Evolutionary conservation across 1,139 yeast genomes (phyloP).

Genomic region (Debaryomyces robertsiae): DNA sequence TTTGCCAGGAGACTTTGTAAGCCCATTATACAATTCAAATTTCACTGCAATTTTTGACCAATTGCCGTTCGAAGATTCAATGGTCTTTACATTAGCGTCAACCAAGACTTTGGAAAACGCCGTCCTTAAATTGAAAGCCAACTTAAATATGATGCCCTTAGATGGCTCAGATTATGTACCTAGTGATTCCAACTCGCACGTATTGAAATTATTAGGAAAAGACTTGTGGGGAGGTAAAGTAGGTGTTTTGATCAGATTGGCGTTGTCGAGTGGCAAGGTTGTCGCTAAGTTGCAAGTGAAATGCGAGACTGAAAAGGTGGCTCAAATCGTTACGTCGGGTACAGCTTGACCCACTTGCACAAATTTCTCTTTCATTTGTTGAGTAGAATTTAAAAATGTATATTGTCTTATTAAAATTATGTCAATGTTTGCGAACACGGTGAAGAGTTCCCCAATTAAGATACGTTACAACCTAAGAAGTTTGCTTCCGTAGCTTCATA

Average conservation of each 20-base stretch:
- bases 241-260: slow-evolving; percentile 71
- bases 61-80: slow-evolving; percentile 43
- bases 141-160: slow-evolving; percentile 76
- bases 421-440: neutral
- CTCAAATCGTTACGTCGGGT: slow-evolving; percentile 51
- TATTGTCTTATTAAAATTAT: slow-evolving; percentile 7
- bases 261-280: slow-evolving; percentile 66
- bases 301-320: slow-evolving; percentile 57
- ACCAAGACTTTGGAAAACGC: slow-evolving; percentile 40
- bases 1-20: slow-evolving; percentile 78
- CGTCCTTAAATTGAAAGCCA: slow-evolving; percentile 50
- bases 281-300: slow-evolving; percentile 78
- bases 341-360: slow-evolving; percentile 16
- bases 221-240: slow-evolving; percentile 74
- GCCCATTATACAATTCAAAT: slow-evolving; percentile 77
- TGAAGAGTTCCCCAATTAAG: neutral
- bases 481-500: slow-evolving; percentile 10
- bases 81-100: slow-evolving; percentile 42
- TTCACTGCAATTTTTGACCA: slow-evolving; percentile 78
- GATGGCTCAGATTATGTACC: slow-evolving; percentile 76
- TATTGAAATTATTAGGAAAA: slow-evolving; percentile 81
- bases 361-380: slow-evolving; percentile 9
- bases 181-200: slow-evolving; percentile 63
- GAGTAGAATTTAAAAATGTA: slow-evolving; percentile 6
- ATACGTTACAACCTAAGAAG: slow-evolving; percentile 2